Base-by-base conservation (phyloP, 371 early-diverging fungal species). In the Mucor saturninus region DNA sequence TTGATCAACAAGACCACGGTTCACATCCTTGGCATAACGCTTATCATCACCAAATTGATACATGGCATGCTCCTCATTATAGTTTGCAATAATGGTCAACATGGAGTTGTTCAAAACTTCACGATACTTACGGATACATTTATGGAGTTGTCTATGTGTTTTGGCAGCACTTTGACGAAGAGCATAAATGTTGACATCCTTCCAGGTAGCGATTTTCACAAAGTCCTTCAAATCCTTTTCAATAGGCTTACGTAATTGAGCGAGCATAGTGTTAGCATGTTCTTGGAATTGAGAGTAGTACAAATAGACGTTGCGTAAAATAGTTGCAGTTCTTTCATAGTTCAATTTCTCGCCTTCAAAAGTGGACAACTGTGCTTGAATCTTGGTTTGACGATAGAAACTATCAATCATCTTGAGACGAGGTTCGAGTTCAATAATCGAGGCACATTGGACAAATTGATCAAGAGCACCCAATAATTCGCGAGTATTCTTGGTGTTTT, bases 181-280 rank as follows among this genome's bases (percentile, higher is more conserved):
- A 0, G 98, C 95, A 64, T 91, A 91, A n/a, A 95, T 91, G 62
- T 96, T 98, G 42, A 96, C 91, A 75, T 98, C 99, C 76, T 95
- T 95, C 97, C 98, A 98, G 48, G 86, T 91, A 11, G 98, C 97
- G 62, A 98, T 91, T 76, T 93, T 92, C 51, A 97, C 97, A 69
- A 90, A 95, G 56, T 95, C 94, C 61, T 90, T 87, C 66, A 98
- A 83, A 38, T 98, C 95, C 65, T 91, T 93, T 50, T 89, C 86
- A 42, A 98, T 91, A 4, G 95, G 91, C 61, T 89, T 85, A 60
- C 90, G 86, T 15, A 83, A 64, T 28, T 79, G 72, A 9, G 78
- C 75, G 30, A 95, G 64, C 31, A 83, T 81, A 9, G 73, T 72
- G 6, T 84, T 73, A 9, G 92, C 83, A 32, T 71, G 75, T 5